A percentile compares a stretch with the other conserved stretches of the same genome.
Evolutionary conservation across 345 rosid species (phyloP).

Genomic region (Euphorbia peplus): DNA sequence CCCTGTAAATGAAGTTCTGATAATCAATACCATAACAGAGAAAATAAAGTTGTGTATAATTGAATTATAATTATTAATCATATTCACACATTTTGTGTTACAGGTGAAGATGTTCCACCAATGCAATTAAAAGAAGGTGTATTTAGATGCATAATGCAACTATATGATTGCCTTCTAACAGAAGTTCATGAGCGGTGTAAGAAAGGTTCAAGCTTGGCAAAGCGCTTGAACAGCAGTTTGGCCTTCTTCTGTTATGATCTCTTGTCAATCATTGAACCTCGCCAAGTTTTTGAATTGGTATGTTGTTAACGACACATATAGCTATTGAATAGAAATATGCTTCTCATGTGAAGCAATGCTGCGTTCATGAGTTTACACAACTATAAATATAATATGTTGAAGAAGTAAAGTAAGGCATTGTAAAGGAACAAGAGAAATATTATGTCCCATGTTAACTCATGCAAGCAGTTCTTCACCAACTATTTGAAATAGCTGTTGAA

Average conservation of each 20-base stretch:
- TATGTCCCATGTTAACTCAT: background rate
- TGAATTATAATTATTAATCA: background rate
- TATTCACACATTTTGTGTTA: conserved; percentile 13
- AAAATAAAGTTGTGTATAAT: background rate
- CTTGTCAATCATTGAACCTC: conserved; percentile 86
- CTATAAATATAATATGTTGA: background rate
- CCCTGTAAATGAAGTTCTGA: background rate
- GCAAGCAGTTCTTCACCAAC: background rate
- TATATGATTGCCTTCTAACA: conserved; percentile 92
- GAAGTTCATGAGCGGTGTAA: conserved; percentile 99
- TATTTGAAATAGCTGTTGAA: background rate
- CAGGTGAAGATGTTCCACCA: conserved; percentile 97
- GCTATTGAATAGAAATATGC: background rate
- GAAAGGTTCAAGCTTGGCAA: conserved; percentile 93
- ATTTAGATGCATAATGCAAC: conserved; percentile 82
- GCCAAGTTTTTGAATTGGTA: conserved; percentile 98
- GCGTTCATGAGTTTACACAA: background rate
- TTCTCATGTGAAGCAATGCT: background rate
- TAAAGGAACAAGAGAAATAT: background rate
- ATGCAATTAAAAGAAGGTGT: conserved; percentile 97
- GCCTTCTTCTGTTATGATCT: conserved; percentile 99
- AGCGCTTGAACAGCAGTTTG: conserved; percentile 93
- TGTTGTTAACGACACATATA: conserved; percentile 15
- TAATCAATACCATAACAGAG: background rate
- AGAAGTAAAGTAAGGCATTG: background rate